Conservation (phyloP, 768 basidiomycete species). For the Mycena metata region DNA sequence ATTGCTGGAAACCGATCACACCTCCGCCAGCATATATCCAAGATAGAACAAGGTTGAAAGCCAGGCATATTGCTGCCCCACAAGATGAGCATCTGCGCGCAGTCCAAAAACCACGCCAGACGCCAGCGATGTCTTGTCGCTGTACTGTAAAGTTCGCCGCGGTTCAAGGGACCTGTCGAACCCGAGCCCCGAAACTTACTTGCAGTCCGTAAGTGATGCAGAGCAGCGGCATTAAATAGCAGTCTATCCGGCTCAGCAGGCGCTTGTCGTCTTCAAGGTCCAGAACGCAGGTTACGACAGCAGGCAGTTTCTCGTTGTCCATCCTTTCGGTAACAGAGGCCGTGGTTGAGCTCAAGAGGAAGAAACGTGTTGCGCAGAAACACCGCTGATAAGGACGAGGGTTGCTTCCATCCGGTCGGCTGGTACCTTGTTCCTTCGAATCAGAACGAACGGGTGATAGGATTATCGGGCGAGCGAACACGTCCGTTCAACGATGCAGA, state of each 20-base stretch:
- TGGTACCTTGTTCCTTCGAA: slow-evolving; percentile 1
- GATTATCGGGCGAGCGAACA: too few species aligned
- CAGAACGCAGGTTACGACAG: background rate
- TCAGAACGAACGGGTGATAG: background rate
- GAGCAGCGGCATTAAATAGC: slow-evolving; percentile 25
- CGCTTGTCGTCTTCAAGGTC: slow-evolving; percentile 7
- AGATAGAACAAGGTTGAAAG: slow-evolving; percentile 27
- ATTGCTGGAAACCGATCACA: background rate
- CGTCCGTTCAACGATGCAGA: too few species aligned
- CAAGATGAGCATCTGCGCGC: slow-evolving; percentile 26
- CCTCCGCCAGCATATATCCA: slow-evolving; percentile 27
- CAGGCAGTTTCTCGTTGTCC: background rate
- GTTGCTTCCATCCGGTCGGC: background rate
- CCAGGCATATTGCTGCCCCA: slow-evolving; percentile 31
- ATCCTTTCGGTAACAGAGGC: background rate
- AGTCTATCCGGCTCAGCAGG: slow-evolving; percentile 21
- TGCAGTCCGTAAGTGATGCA: slow-evolving; percentile 28
- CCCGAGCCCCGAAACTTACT: background rate
- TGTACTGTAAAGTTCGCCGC: slow-evolving; percentile 9
- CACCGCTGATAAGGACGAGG: slow-evolving; percentile 4
- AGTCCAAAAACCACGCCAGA: slow-evolving; percentile 27
- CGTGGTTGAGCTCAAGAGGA: background rate
- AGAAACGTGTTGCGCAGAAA: background rate
- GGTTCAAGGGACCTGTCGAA: background rate
- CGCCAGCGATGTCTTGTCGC: slow-evolving; percentile 24